Evolutionary conservation across 768 basidiomycete genomes (phyloP), one percentile per base, ranked within the genome.

Genomic region (Trametes coccinea): DNA sequence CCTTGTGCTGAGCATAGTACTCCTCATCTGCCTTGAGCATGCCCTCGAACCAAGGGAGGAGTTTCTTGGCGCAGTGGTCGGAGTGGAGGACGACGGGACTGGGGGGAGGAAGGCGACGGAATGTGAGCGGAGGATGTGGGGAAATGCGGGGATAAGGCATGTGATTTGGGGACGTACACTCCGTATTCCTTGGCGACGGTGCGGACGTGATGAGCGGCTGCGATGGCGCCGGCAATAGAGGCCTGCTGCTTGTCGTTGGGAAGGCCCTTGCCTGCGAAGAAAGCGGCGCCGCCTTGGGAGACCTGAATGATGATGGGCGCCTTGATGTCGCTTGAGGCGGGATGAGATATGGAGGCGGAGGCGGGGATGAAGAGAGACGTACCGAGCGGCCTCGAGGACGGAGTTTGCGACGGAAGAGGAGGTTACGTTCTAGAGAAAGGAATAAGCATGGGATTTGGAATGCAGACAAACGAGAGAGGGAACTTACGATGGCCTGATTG

Each of bases 1-100:
- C 93, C 60, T 87, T 83, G 80, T 98, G 88, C 66, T 85, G 78
- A 76, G 91, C 93, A 84, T 81, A 97, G 82, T 96, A 95, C 17
- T 82, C 90, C 78, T 97, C 91, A 71, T 99, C 89, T 55, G 95
- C 96, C 52, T 86, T 90, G 73, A 98, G 92, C 97, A 99, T 98
- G 58, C 94, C 96, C 75, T 99, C 97, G 76, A 98, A 95, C 97
- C 97, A 99, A 4, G 90, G 95, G 58, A 99, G 86, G 66, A 98
- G 92, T 77, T 99, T 98, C 70, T 96, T 80, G 13, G 97, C 97
- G 73, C 97, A 99, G 81, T 99, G 97, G 77, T 99, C 97, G 63
- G 92, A 90, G 88, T 99, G 96, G 70, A 99, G 81, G 59, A 99
- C 84, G 71, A 99, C 97, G 70, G 97, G 97, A 64, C 93, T 95